phyloP scores from a whole-genome alignment of 1,139 yeast genomes.

The Suhomyces panamericanus region DNA sequence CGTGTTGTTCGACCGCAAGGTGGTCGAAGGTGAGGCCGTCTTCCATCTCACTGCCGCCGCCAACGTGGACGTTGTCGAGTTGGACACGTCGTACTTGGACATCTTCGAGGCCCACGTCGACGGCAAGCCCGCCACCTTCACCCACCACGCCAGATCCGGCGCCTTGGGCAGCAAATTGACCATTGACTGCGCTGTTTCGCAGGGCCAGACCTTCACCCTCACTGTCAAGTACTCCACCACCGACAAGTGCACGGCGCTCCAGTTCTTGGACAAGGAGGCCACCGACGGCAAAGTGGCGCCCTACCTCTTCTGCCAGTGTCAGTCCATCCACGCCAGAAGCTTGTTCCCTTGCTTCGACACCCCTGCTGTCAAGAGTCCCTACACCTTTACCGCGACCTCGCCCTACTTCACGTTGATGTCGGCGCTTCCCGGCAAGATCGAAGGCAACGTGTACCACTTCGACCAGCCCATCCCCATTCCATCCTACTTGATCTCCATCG shows the following conservation, averaged over 20 bases:
- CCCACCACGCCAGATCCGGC: slow-evolving; percentile 50
- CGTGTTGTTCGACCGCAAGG: slow-evolving; percentile 55
- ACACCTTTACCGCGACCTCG: slow-evolving; percentile 59
- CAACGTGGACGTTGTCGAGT: slow-evolving; percentile 37
- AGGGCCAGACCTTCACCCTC: slow-evolving; percentile 29
- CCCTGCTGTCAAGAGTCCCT: slow-evolving; percentile 76
- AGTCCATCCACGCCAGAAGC: slow-evolving; percentile 88
- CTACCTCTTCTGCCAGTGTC: slow-evolving; percentile 85
- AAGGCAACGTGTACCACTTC: slow-evolving; percentile 48
- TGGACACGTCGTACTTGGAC: slow-evolving; percentile 70
- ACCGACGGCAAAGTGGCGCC: slow-evolving; percentile 76
- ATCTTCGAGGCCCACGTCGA: slow-evolving; percentile 51
- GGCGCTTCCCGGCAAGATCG: slow-evolving; percentile 47
- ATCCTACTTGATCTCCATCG: slow-evolving; percentile 78
- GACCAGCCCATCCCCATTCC: slow-evolving; percentile 84
- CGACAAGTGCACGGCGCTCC: slow-evolving; percentile 75
- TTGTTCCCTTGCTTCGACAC: slow-evolving; percentile 91
- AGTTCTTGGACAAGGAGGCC: slow-evolving; percentile 75
- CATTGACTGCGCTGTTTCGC: slow-evolving; percentile 25
- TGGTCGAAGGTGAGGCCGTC: slow-evolving; percentile 56
- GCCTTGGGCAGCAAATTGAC: slow-evolving; percentile 68
- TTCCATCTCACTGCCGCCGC: slow-evolving; percentile 38
- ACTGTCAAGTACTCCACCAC: slow-evolving; percentile 65
- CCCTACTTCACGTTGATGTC: slow-evolving; percentile 69
- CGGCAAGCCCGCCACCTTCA: slow-evolving; percentile 32